phyloP scores from a whole-genome alignment of 2,329 filamentous ascomycete genomes.

The Ustulina deusta region DNA sequence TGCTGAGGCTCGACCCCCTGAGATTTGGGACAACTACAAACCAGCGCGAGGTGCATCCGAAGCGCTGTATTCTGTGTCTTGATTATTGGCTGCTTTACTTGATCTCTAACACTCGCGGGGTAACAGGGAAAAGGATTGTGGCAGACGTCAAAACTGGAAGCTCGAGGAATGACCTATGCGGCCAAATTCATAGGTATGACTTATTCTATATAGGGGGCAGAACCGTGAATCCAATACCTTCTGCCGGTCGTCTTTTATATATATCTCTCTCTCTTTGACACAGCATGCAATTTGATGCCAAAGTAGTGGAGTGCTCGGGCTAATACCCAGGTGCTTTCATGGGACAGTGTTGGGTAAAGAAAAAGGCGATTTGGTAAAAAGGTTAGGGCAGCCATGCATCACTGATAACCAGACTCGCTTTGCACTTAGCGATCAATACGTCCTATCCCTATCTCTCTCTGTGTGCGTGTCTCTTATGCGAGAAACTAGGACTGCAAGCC shows the following conservation, averaged over 20 bases:
- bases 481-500: slow-evolving; percentile 6
- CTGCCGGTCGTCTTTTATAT: neutral
- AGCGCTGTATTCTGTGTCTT: neutral
- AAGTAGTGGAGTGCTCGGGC: neutral
- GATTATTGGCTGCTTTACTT: neutral
- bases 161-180: neutral
- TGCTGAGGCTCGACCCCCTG: neutral
- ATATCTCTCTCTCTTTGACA: neutral
- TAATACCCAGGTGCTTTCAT: neutral
- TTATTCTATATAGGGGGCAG: neutral
- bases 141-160: neutral
- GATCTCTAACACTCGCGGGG: neutral
- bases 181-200: neutral
- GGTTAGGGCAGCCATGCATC: neutral
- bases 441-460: neutral
- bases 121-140: neutral
- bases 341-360: neutral
- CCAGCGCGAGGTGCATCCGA: neutral
- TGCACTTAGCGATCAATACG: neutral
- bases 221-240: neutral
- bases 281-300: slow-evolving; percentile 9
- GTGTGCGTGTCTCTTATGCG: neutral
- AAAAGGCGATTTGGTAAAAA: neutral
- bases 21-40: neutral
- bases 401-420: neutral